phyloP scores from a whole-genome alignment of 169 alveolate genomes.

The Blepharisma undulans region DNA sequence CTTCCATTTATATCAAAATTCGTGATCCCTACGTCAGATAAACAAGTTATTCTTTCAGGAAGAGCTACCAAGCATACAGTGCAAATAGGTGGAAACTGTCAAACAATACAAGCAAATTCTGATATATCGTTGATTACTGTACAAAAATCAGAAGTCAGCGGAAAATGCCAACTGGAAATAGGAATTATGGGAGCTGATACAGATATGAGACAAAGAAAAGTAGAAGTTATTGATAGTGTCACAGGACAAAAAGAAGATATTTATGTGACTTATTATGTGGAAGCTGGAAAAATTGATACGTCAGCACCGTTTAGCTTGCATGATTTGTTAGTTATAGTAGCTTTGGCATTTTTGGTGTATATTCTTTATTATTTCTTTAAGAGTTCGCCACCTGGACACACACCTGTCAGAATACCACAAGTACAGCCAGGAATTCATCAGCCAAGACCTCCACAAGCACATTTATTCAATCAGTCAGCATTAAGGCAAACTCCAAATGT shows the following conservation, averaged over 20 bases:
- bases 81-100: conserved; percentile 8
- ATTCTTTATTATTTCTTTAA: conserved; percentile 9
- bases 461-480: neutral
- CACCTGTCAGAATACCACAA: neutral
- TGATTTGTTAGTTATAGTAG: conserved; percentile 8
- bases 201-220: neutral
- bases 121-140: neutral
- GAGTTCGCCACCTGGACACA: neutral
- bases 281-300: neutral
- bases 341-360: neutral
- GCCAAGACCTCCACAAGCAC: neutral
- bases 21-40: neutral
- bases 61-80: neutral
- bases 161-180: conserved; percentile 13
- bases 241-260: conserved; percentile 39
- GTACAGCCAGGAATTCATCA: neutral
- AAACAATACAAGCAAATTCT: neutral
- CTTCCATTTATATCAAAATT: conserved; percentile 34
- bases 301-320: neutral
- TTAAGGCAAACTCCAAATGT: neutral
- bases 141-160: neutral
- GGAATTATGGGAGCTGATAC: neutral
- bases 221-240: neutral
- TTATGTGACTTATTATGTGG: conserved; percentile 17
- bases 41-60: conserved; percentile 7